Base-by-base conservation (phyloP, 768 basidiomycete species). In the Boletus subcaerulescens region DNA sequence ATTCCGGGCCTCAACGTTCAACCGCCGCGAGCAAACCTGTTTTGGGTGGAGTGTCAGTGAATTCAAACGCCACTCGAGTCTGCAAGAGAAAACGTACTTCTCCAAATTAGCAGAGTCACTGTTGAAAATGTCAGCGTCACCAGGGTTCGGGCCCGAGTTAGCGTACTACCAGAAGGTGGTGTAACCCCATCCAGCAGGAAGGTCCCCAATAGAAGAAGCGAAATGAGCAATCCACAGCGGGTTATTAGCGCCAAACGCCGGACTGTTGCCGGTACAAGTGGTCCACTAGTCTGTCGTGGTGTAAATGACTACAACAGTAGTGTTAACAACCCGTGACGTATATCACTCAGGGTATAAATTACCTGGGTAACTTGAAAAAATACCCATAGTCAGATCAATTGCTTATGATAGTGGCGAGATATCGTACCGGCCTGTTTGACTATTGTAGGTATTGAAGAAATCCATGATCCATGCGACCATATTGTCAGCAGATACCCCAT, bases 211-310 rank as follows among this genome's bases (percentile, higher is more conserved):
- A 22, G 66, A 59, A 7, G 80, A 79, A 1, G 80, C 64, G 44
- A 76, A 86, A 32, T 72, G 67, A 2, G 86, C 85, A 44, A 87
- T 75, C 84, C 83, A 86, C 2, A 88, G 73, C 3, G 84, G 83
- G 63, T 79, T 84, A 50, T 71, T 77, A 3, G 63, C 48, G 1
- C 65, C 77, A 57, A 87, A 87, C 7, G 68, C 69, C 15, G 72
- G 66, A 55, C 76, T 81, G 65, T 84, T 81, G 0, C 80, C 83
- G 1, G 86, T 87, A 67, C 86, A 88, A 6, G 74, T 75, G 9
- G 60, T 80, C 86, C 87, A 88, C 86, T 85, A 87, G 63, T 79
- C 72, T 8, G 81, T 85, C 5, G 81, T 83, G 29, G 81, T 82
- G 61, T 86, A 87, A 48, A 86, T 83, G 39, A 81, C 82, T 80